A percentile compares a stretch with the other conserved stretches of the same genome.
phyloP scores from a whole-genome alignment of 2,329 filamentous ascomycete species.

The Lachnellula hyalina region DNA sequence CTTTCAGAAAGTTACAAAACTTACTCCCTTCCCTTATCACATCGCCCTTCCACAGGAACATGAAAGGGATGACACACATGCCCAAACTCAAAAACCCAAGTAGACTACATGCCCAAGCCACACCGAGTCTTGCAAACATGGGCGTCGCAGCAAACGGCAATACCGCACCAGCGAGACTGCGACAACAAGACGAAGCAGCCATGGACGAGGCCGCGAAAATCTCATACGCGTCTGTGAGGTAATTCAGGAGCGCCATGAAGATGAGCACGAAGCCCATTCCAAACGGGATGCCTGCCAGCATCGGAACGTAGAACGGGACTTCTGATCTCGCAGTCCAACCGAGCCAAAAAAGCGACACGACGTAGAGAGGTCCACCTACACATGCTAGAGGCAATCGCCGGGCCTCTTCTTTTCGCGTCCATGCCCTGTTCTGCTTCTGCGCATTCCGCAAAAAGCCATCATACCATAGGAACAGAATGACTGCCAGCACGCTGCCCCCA shows the following conservation, averaged over 20 bases:
- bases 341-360: slow-evolving; percentile 53
- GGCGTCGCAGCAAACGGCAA: slow-evolving; percentile 43
- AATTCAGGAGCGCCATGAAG: slow-evolving; percentile 56
- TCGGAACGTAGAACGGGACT: slow-evolving; percentile 51
- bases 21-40: slow-evolving; percentile 40
- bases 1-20: slow-evolving; percentile 45
- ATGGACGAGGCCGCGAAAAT: slow-evolving; percentile 53
- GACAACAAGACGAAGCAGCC: slow-evolving; percentile 35
- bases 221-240: slow-evolving; percentile 53
- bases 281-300: slow-evolving; percentile 52
- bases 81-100: slow-evolving; percentile 43
- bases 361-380: slow-evolving; percentile 40
- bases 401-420: slow-evolving; percentile 44
- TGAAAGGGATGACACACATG: slow-evolving; percentile 46
- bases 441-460: slow-evolving; percentile 47
- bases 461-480: slow-evolving; percentile 45
- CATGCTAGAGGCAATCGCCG: slow-evolving; percentile 44
- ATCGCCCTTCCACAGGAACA: slow-evolving; percentile 45
- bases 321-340: slow-evolving; percentile 48
- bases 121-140: slow-evolving; percentile 41
- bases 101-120: slow-evolving; percentile 42
- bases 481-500: slow-evolving; percentile 45
- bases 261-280: slow-evolving; percentile 48
- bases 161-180: slow-evolving; percentile 39
- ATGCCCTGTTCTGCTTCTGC: slow-evolving; percentile 41